Conservation (phyloP, 176 grass and related monocot genomes). For the Phoenix roebelenii region DNA sequence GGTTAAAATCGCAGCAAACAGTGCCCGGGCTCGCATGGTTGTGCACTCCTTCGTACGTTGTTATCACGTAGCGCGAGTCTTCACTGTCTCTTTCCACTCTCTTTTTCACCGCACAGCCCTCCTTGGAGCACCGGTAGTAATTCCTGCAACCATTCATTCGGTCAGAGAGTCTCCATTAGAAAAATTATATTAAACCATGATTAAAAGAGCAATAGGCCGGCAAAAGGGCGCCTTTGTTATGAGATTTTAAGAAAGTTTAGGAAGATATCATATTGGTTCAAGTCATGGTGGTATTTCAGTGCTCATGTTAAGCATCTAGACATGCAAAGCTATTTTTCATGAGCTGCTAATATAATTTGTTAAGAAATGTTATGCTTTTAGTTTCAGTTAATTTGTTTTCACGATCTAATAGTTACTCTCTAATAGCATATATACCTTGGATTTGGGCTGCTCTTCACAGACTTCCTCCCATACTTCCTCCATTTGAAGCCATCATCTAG, state of each 20-base stretch:
- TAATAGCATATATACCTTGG: constrained; percentile 39
- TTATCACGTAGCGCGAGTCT: constrained; percentile 63
- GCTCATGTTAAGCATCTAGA: too few relatives aligned
- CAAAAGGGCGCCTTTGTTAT: too few relatives aligned
- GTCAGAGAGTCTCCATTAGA: too few relatives aligned
- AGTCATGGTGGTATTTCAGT: too few relatives aligned
- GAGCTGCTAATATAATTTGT: not conserved
- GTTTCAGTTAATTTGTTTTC: too few relatives aligned
- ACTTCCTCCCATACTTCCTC: constrained; percentile 98
- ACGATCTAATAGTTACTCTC: too few relatives aligned
- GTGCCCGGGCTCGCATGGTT: constrained; percentile 54
- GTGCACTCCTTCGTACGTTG: constrained; percentile 81
- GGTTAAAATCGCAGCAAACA: constrained; percentile 11
- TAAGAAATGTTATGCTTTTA: too few relatives aligned
- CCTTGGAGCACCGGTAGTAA: constrained; percentile 78
- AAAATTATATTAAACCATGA: not conserved
- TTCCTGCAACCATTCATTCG: constrained; percentile 32
- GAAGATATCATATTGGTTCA: too few relatives aligned
- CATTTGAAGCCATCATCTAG: constrained; percentile 85
- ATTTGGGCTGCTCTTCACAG: constrained; percentile 92
- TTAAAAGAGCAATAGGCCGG: too few relatives aligned
- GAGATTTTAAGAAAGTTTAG: not conserved
- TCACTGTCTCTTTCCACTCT: constrained; percentile 74
- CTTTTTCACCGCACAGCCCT: constrained; percentile 90
- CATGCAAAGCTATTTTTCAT: too few relatives aligned